These are phyloP conservation scores for Aspergillus aculeatinus DNA, from an alignment of 2,329 filamentous ascomycete genomes.

Conservation along the genomic window DNA sequence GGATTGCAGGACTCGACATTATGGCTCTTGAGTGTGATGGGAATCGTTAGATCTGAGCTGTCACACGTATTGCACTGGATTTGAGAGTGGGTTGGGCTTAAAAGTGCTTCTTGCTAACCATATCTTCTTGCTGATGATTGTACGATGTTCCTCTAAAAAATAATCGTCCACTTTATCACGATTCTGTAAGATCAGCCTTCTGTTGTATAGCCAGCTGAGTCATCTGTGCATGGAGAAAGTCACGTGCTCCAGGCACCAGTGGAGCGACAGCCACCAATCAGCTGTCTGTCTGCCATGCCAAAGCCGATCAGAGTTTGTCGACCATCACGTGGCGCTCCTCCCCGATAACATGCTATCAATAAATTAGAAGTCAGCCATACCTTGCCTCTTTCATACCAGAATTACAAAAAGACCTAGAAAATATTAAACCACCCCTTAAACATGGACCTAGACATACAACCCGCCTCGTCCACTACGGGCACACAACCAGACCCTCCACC, in stretches of 20 bases:
- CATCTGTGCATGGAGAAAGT: fast-evolving
- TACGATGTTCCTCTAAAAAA: too few relatives aligned
- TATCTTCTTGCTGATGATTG: too few relatives aligned
- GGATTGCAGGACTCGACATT: too few relatives aligned
- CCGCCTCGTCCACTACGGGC: neutral
- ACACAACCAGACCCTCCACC: neutral
- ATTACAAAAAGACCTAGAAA: too few relatives aligned
- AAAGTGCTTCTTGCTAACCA: too few relatives aligned
- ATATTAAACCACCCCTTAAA: neutral
- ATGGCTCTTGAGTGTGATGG: too few relatives aligned
- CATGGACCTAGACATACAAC: neutral
- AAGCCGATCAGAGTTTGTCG: neutral
- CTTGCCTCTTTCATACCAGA: neutral
- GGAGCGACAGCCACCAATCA: neutral
- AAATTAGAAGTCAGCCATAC: neutral
- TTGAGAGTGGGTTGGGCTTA: too few relatives aligned
- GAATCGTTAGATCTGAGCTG: too few relatives aligned
- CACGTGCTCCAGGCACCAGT: neutral
- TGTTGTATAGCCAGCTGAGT: neutral
- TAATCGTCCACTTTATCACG: too few relatives aligned
- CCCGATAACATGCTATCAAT: neutral
- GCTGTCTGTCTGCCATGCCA: neutral
- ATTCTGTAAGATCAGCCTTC: too few relatives aligned
- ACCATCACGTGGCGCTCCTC: neutral
- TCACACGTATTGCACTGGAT: too few relatives aligned